Evolutionary conservation across 768 basidiomycete genomes (phyloP), one percentile per base, ranked within the genome.

Genomic region (Mycena haematopus): DNA sequence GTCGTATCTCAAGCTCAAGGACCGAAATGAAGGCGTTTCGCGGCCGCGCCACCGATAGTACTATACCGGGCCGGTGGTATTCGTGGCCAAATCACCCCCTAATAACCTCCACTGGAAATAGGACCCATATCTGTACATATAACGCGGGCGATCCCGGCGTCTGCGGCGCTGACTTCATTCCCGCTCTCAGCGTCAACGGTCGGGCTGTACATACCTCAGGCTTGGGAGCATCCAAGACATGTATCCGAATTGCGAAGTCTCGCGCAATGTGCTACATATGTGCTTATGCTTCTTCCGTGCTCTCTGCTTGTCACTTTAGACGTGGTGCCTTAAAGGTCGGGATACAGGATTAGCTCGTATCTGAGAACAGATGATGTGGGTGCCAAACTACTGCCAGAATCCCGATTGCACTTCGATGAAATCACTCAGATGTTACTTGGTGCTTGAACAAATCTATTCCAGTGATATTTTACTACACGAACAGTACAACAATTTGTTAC

Each of bases 111-210:
- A 9, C 33, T n/a, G n/a, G n/a, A 52, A 52, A 35, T 9, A 17
- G 21, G 35, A 40, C 15, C 38, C 25, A 40, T 53, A 38, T 56
- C 53, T 45, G 13, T n/a, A 9, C 11, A 44, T 19, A n/a, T 19
- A n/a, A 21, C 25, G n/a, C 24, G 24, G 8, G 29, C 13, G 31
- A 22, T 0, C 19, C 29, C 63, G 63, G 35, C 31, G 17, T 14
- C 54, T 29, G 53, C 63, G 63, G 63, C 42, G 63, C 58, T 64
- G 58, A 64, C 63, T 55, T 55, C 38, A 64, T 45, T 42, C 47
- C 63, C 63, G 63, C 21, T 36, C 25, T 33, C 53, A 56, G 58
- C 63, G 63, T 53, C 21, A 36, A n/a, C n/a, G n/a, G 36, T 15
- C 6, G 36, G 36, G 36, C 36, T n/a, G 22, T 33, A 17, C 10